phyloP scores from a whole-genome alignment of 345 rosid genomes.

The Eucalyptus paniculata region DNA sequence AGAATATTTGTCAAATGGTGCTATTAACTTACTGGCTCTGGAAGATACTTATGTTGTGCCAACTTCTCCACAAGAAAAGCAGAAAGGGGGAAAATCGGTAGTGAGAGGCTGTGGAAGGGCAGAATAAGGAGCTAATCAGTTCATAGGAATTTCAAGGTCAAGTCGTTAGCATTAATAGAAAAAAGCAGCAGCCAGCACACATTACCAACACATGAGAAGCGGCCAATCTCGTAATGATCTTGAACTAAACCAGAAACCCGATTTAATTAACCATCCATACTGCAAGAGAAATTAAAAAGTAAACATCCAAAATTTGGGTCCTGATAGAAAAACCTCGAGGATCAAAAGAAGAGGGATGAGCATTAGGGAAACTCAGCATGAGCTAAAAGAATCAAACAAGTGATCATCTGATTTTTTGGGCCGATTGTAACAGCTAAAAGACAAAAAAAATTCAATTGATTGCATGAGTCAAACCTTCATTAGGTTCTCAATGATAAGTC shows the following conservation, averaged over 20 bases:
- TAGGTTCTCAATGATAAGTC: constrained; percentile 89
- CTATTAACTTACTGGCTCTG: constrained; percentile 48
- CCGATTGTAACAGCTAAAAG: neutral
- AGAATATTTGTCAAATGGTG: neutral
- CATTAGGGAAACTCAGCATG: neutral
- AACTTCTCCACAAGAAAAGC: constrained; percentile 75
- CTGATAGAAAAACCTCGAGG: neutral
- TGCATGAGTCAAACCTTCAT: constrained; percentile 56
- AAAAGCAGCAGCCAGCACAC: neutral
- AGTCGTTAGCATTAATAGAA: neutral
- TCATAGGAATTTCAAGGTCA: neutral
- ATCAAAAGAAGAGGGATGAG: neutral
- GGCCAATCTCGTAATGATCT: constrained; percentile 94
- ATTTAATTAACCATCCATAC: constrained; percentile 90
- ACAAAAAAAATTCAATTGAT: neutral
- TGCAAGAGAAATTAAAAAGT: constrained; percentile 17
- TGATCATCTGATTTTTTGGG: neutral
- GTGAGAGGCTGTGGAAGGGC: constrained; percentile 61
- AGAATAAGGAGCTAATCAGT: neutral
- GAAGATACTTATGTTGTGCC: constrained; percentile 37
- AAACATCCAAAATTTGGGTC: neutral
- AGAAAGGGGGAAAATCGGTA: constrained; percentile 66
- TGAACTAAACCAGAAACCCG: constrained; percentile 96
- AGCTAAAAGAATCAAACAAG: neutral
- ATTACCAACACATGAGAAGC: constrained; percentile 95